Evolutionary conservation across 495 filamentous ascomycete species (phyloP).

Genomic region (Trichoderma asperelloides): DNA sequence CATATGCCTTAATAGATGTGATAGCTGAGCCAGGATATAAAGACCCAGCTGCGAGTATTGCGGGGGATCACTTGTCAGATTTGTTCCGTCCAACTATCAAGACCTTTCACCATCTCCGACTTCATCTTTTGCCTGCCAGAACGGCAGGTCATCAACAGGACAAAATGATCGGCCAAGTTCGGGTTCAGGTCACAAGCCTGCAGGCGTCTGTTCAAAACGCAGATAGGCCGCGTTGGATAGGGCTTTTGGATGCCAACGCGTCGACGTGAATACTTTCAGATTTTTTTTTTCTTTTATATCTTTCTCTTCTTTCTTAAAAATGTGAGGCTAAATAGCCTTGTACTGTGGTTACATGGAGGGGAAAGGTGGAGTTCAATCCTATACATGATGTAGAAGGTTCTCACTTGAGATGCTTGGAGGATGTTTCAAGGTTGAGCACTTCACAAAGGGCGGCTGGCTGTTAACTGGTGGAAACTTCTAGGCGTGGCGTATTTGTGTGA

Average conservation of each 20-base stretch:
- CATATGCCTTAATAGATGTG: neutral
- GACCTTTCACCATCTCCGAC: neutral
- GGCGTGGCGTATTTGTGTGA: neutral
- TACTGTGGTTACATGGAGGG: neutral
- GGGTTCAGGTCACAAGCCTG: neutral
- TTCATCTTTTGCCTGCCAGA: neutral
- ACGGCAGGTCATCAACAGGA: neutral
- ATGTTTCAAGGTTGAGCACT: neutral
- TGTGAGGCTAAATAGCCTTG: neutral
- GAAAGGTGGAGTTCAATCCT: neutral
- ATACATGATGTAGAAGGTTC: neutral
- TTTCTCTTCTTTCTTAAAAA: neutral
- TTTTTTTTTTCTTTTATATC: no score
- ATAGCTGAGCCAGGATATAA: neutral
- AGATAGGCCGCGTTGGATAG: neutral
- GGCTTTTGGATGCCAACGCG: neutral
- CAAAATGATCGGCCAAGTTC: neutral
- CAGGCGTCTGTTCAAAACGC: conserved; percentile 2
- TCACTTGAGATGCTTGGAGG: neutral
- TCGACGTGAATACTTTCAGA: neutral
- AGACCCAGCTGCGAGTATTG: conserved; percentile 3
- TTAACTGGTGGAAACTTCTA: neutral
- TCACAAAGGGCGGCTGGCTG: neutral
- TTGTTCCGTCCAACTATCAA: neutral
- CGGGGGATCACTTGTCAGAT: neutral